Percentiles rank a stretch among this genome's conserved stretches.
phyloP scores from a whole-genome alignment of 108 stramenopile species.

The Nannochloropsis granulata region DNA sequence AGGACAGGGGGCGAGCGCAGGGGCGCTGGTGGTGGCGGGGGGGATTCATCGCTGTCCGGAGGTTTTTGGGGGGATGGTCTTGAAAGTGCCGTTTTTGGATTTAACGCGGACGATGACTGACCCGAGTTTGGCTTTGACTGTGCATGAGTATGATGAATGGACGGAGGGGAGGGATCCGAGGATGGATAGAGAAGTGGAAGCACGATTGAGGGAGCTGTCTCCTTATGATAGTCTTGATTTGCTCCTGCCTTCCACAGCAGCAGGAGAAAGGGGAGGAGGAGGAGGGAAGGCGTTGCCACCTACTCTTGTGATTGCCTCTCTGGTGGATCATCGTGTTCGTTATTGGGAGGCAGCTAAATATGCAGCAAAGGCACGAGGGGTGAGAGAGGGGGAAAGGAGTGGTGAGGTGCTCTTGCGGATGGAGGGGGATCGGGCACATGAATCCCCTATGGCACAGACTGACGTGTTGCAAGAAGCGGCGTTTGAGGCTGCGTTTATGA shows the following conservation, averaged over 20 bases:
- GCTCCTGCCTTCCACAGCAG: neutral
- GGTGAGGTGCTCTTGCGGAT: neutral
- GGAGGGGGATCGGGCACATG: neutral
- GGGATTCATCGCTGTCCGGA: constrained; percentile 27
- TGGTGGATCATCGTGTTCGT: neutral
- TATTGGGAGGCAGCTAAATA: neutral
- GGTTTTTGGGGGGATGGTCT: constrained; percentile 23
- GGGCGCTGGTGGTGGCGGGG: constrained; percentile 41
- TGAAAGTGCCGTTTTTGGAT: constrained; percentile 47
- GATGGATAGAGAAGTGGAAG: neutral
- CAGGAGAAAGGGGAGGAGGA: neutral
- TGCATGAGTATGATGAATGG: constrained; percentile 59
- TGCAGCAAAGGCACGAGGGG: neutral
- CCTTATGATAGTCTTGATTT: constrained; percentile 9
- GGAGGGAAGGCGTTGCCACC: neutral
- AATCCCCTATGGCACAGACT: neutral
- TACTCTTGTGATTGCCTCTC: neutral
- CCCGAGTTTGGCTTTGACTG: constrained; percentile 39
- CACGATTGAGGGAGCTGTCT: constrained; percentile 3
- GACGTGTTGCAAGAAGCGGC: neutral
- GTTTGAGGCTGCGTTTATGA: neutral
- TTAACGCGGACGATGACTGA: constrained; percentile 42
- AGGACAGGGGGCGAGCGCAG: constrained; percentile 46
- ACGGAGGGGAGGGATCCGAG: constrained; percentile 35
- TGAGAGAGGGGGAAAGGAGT: neutral